Evolutionary conservation across 306 rosid species (phyloP).

Genomic region (Casuarina cunninghamiana): DNA sequence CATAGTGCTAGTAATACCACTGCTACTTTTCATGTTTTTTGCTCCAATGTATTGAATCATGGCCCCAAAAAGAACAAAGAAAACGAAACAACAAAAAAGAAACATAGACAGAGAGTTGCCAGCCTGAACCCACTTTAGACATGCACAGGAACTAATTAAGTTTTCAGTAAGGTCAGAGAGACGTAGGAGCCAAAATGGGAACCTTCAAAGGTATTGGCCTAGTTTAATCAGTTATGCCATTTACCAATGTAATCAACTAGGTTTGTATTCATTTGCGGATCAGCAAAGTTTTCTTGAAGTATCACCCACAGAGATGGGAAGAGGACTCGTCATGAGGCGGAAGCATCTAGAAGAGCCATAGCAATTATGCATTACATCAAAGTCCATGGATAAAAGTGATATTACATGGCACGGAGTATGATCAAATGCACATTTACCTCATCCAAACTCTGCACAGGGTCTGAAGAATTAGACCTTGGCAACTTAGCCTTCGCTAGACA

Average conservation of each 20-base stretch:
- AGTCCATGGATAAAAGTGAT: neutral
- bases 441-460: conserved; percentile 82
- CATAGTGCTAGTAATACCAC: neutral
- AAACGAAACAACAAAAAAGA: no score
- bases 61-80: no score
- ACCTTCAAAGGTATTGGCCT: neutral
- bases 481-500: conserved; percentile 87
- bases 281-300: neutral
- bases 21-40: neutral
- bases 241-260: neutral
- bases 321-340: neutral
- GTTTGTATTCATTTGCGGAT: neutral
- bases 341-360: neutral
- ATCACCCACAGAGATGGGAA: neutral
- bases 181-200: neutral
- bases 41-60: neutral
- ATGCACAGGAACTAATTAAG: no score
- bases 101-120: neutral
- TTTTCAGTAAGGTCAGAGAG: neutral
- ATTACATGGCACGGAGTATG: neutral
- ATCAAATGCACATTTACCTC: conserved; percentile 52
- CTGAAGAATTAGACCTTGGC: conserved; percentile 79
- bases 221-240: neutral
- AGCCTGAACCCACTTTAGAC: neutral
- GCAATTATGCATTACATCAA: neutral